Conservation (phyloP, 495 filamentous ascomycete species). For the Penicillium robsamsonii region DNA sequence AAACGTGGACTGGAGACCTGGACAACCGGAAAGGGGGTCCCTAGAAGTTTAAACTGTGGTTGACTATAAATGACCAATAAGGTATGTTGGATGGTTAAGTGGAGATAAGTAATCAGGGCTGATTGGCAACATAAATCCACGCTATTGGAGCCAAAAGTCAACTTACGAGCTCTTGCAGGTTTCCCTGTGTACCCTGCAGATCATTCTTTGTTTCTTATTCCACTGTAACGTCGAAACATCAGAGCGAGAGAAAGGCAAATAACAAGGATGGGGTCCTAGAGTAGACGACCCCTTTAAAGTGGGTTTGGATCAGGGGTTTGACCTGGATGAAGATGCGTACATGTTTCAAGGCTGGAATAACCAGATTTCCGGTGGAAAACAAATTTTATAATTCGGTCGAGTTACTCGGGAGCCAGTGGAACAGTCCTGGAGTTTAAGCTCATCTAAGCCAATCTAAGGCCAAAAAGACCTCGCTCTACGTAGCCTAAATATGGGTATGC, state of each 20-base stretch:
- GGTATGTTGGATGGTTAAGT: neutral
- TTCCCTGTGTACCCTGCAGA: slow-evolving; percentile 4
- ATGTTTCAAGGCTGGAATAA: no score
- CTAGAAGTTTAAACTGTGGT: neutral
- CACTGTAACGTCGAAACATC: slow-evolving; percentile 4
- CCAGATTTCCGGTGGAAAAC: no score
- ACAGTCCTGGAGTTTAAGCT: neutral
- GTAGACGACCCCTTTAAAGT: neutral
- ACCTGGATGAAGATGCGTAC: no score
- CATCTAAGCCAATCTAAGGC: neutral
- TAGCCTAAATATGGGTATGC: slow-evolving; percentile 9
- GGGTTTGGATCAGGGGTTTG: neutral
- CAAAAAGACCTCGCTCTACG: neutral
- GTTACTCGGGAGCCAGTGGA: no score
- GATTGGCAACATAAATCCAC: slow-evolving; percentile 1
- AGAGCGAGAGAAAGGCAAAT: neutral
- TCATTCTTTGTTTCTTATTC: slow-evolving; percentile 3
- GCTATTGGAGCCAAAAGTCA: neutral
- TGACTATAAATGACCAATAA: neutral
- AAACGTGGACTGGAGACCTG: neutral
- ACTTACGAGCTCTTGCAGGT: neutral
- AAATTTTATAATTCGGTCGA: no score
- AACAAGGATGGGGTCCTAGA: neutral
- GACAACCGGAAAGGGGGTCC: neutral
- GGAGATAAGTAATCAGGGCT: neutral